phyloP scores from a whole-genome alignment of 2,329 filamentous ascomycete species.

The Escovopsis sp. region DNA sequence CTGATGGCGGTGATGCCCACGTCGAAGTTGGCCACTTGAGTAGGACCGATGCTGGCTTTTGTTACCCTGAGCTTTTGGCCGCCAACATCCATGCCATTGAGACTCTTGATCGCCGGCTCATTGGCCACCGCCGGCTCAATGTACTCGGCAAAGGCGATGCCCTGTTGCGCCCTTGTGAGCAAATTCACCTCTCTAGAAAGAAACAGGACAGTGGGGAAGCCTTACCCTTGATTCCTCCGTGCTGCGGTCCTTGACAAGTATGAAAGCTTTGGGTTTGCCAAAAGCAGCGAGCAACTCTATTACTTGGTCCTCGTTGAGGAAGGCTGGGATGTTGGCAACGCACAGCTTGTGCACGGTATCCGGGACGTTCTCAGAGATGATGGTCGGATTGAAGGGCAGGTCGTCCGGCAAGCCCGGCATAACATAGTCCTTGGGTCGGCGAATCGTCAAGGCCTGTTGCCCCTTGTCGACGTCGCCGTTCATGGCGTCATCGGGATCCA shows the following conservation, averaged over 20 bases:
- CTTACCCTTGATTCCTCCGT: constrained; percentile 78
- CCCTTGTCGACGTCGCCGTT: constrained; percentile 37
- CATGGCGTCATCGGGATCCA: constrained; percentile 55
- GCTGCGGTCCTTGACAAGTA: constrained; percentile 71
- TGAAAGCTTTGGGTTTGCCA: constrained; percentile 82
- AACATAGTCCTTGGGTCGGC: constrained; percentile 92
- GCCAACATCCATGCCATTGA: constrained; percentile 87
- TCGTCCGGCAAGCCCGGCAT: constrained; percentile 68
- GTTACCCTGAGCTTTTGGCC: constrained; percentile 73
- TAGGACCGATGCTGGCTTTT: constrained; percentile 82
- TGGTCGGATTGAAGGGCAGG: constrained; percentile 56
- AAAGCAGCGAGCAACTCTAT: constrained; percentile 81
- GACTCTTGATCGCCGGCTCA: constrained; percentile 71
- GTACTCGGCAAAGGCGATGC: constrained; percentile 95
- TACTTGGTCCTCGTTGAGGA: constrained; percentile 82
- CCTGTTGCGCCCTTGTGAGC: constrained; percentile 40
- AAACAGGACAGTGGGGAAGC: not conserved
- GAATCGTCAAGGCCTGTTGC: constrained; percentile 53
- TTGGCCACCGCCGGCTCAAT: constrained; percentile 55
- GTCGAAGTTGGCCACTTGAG: constrained; percentile 82
- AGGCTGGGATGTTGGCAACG: constrained; percentile 74
- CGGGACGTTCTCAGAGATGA: constrained; percentile 65
- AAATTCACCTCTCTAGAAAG: not conserved
- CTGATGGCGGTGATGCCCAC: constrained; percentile 97
- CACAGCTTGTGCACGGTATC: constrained; percentile 94